These are phyloP conservation scores for Phenoliferia sp. DNA, from an alignment of 1,284 basidiomycete genomes.

Conservation along the genomic window DNA sequence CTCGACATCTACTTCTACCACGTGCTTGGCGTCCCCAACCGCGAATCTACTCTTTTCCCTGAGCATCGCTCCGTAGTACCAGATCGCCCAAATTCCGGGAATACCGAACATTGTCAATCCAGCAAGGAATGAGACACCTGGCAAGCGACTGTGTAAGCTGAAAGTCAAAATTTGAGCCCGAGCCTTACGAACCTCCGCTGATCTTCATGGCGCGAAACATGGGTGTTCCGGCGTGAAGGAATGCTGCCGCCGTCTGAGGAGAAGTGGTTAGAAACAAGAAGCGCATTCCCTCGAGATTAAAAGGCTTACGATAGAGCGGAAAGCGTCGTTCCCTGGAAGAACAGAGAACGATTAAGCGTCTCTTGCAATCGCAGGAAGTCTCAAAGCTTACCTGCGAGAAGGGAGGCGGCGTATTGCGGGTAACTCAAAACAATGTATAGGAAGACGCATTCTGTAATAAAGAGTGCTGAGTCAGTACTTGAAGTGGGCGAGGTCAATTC, in stretches of 20 bases:
- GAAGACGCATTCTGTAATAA: slow-evolving; percentile 13
- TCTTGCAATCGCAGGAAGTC: slow-evolving; percentile 16
- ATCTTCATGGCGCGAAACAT: slow-evolving; percentile 10
- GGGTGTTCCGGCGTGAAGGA: slow-evolving; percentile 16
- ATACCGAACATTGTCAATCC: slow-evolving; percentile 36
- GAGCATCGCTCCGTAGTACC: background rate
- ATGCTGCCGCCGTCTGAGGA: slow-evolving; percentile 8
- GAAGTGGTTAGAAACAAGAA: no score
- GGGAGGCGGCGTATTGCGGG: slow-evolving; percentile 18
- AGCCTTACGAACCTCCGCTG: background rate
- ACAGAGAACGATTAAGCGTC: background rate
- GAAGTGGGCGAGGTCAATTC: no score
- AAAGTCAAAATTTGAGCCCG: slow-evolving; percentile 16
- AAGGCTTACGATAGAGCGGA: background rate
- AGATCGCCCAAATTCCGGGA: slow-evolving; percentile 18
- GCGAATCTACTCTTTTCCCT: background rate
- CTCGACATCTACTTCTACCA: no score
- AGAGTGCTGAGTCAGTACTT: no score
- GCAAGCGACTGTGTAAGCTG: slow-evolving; percentile 31
- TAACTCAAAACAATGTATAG: slow-evolving; percentile 3
- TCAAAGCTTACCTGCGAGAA: slow-evolving; percentile 29
- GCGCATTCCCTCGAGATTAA: background rate
- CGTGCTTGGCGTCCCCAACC: no score
- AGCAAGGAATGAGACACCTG: slow-evolving; percentile 31
- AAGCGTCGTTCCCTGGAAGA: background rate